Percentiles rank a stretch among this genome's conserved stretches.
Evolutionary conservation across 2,329 filamentous ascomycete genomes (phyloP).

Genomic region (Clonostachys byssicola): DNA sequence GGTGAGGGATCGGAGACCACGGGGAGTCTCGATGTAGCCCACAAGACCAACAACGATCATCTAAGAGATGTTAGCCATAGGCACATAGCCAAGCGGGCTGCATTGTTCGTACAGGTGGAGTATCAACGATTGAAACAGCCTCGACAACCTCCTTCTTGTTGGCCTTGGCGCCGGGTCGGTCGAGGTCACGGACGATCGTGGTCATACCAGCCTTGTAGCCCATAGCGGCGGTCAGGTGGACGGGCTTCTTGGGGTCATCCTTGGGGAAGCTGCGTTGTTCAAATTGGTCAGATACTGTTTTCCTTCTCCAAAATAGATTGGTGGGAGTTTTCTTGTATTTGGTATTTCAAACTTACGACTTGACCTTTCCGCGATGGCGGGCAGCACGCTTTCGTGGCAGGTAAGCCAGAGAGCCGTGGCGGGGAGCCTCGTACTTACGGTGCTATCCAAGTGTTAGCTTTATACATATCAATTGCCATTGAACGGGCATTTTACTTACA

Average conservation of each 20-base stretch:
- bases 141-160: conserved; percentile 99
- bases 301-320: conserved; percentile 12
- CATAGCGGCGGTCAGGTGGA: conserved; percentile 96
- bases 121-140: conserved; percentile 84
- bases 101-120: conserved; percentile 90
- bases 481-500: conserved; percentile 20
- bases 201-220: conserved; percentile 99
- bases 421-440: conserved; percentile 74
- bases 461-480: conserved; percentile 1
- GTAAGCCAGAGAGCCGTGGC: conserved; percentile 90
- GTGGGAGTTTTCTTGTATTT: background rate
- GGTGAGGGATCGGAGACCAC: conserved; percentile 97
- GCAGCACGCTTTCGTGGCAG: conserved; percentile 88
- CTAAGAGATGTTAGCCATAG: conserved; percentile 74
- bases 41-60: conserved; percentile 99
- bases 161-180: conserved; percentile 98
- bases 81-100: conserved; percentile 74
- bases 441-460: conserved; percentile 26
- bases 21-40: conserved; percentile 99
- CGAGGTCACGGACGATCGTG: conserved; percentile 98
- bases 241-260: conserved; percentile 99
- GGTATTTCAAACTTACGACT: conserved; percentile 67
- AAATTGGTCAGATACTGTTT: background rate
- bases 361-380: conserved; percentile 95
- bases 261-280: conserved; percentile 80